These are phyloP conservation scores for Pythium chondricola DNA, from an alignment of 352 stramenopile species.

Conservation along the genomic window DNA sequence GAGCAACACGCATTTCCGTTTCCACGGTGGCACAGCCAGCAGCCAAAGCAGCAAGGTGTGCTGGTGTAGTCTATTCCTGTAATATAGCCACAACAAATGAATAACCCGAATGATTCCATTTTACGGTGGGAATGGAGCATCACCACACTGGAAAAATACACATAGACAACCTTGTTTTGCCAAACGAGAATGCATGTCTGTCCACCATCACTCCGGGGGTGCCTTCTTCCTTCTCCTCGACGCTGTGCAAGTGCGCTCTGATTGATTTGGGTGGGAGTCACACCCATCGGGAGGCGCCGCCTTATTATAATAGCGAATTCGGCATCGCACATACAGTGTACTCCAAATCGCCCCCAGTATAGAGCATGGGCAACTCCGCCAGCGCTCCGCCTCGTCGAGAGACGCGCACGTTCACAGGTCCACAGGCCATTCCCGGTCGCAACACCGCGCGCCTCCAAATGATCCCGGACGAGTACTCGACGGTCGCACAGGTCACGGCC, in stretches of 20 bases:
- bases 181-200: neutral
- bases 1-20: no score
- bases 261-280: no score
- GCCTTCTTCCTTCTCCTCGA: neutral
- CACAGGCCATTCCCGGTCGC: slow-evolving; percentile 22
- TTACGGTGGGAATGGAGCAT: no score
- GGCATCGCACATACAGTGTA: no score
- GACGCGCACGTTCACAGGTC: slow-evolving; percentile 33
- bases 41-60: slow-evolving; percentile 12
- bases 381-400: slow-evolving; percentile 13
- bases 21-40: no score
- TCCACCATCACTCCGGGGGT: neutral
- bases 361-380: slow-evolving; percentile 32
- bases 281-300: no score
- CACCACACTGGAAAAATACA: no score
- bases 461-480: slow-evolving; percentile 67
- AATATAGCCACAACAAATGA: no score
- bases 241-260: no score
- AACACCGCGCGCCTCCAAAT: slow-evolving; percentile 28
- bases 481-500: slow-evolving; percentile 55
- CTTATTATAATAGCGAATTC: no score
- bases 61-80: neutral
- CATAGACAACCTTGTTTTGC: neutral
- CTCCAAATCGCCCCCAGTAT: no score
- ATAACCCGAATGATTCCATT: no score